A percentile compares a stretch with the other conserved stretches of the same genome.
These are phyloP conservation scores for Ogataea minuta DNA, from an alignment of 805 yeast genomes.

Conservation along the genomic window DNA sequence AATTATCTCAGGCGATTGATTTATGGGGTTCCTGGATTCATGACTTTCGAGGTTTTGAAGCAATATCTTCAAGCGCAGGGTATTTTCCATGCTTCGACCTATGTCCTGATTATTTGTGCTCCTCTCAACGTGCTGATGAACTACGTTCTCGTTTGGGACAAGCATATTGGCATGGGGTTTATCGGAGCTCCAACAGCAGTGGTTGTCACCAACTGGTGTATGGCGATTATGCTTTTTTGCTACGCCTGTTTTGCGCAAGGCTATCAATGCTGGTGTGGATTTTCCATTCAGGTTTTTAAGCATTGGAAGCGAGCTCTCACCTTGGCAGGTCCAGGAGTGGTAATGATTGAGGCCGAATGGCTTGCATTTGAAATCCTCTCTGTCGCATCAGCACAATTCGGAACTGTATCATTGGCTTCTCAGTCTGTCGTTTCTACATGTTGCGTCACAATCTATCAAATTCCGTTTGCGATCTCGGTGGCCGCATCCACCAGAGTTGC, in stretches of 20 bases:
- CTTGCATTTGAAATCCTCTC: conserved; percentile 57
- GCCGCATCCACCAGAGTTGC: conserved; percentile 59
- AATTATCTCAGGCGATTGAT: conserved; percentile 44
- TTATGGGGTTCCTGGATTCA: conserved; percentile 56
- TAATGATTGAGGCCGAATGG: conserved; percentile 61
- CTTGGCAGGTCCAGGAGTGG: conserved; percentile 52
- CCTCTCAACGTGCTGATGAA: conserved; percentile 51
- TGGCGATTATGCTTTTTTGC: conserved; percentile 45
- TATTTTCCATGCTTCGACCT: conserved; percentile 53
- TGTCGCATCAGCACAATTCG: conserved; percentile 51
- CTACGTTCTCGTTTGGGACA: conserved; percentile 42
- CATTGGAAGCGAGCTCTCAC: conserved; percentile 45
- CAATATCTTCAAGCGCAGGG: conserved; percentile 59
- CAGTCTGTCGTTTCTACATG: conserved; percentile 47
- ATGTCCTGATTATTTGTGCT: conserved; percentile 50
- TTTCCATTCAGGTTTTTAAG: conserved; percentile 39
- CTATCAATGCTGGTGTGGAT: conserved; percentile 52
- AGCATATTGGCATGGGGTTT: conserved; percentile 48
- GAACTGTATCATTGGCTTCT: conserved; percentile 52
- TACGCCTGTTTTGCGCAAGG: conserved; percentile 43
- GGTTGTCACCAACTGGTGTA: conserved; percentile 53
- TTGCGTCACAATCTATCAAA: conserved; percentile 49
- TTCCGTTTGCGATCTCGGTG: conserved; percentile 58
- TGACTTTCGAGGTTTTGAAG: conserved; percentile 54
- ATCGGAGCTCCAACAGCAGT: conserved; percentile 59